Evolutionary conservation across 2,329 filamentous ascomycete species (phyloP).

Genomic region (Colletotrichum acutatum): DNA sequence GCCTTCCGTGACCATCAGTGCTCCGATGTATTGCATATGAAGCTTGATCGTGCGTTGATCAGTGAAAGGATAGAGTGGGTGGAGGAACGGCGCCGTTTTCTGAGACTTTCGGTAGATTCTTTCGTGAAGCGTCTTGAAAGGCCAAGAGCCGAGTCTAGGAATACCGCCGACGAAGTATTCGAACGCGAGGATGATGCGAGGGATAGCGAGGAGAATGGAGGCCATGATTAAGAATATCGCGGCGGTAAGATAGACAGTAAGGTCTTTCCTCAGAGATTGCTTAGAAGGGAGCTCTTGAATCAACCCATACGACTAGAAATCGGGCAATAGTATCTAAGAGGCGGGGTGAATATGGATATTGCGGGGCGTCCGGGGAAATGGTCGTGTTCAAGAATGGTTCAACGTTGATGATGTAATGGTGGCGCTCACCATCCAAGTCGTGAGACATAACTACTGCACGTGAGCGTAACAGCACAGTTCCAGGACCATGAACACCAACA

Average conservation of each 20-base stretch:
- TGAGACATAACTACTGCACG: not conserved
- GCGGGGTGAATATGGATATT: no score
- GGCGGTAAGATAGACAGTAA: not conserved
- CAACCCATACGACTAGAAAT: not conserved
- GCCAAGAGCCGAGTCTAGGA: conserved; percentile 14
- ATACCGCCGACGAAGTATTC: conserved; percentile 24
- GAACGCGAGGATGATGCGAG: not conserved
- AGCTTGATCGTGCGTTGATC: not conserved
- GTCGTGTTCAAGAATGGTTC: not conserved
- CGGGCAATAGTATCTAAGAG: not conserved
- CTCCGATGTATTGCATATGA: conserved; percentile 8
- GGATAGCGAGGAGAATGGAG: not conserved
- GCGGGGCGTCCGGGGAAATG: not conserved
- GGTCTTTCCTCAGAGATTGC: no score
- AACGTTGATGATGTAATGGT: conserved; percentile 1
- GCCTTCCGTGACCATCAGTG: conserved; percentile 2
- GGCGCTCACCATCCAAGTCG: not conserved
- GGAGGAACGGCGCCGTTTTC: conserved; percentile 12
- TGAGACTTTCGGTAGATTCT: conserved; percentile 28
- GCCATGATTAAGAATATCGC: not conserved
- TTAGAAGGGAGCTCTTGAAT: not conserved
- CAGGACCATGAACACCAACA: not conserved
- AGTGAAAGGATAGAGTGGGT: conserved; percentile 15
- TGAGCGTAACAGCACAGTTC: not conserved
- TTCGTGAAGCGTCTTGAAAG: conserved; percentile 19